Evolutionary conservation across 495 filamentous ascomycete genomes (phyloP), one percentile per base, ranked within the genome.

Genomic region (Rhypophila decipiens): DNA sequence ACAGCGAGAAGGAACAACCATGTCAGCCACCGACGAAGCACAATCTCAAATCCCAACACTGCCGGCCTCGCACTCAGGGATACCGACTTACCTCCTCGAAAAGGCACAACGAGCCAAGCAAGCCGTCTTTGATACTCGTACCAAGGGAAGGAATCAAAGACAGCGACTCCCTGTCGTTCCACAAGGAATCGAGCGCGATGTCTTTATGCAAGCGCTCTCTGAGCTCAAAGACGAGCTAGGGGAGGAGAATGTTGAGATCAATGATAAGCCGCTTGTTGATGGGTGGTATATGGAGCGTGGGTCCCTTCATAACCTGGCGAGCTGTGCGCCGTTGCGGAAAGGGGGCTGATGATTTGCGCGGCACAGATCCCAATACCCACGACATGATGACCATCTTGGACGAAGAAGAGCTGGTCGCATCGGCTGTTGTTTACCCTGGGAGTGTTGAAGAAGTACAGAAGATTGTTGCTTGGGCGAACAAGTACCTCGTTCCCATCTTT

Each of bases 221-320:
- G 71, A 66, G 10, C 60, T 76, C 35, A 50, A 48, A 12, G 55
- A 60, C 33, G 43, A 64, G 24, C 42, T 78, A 3, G 70, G 69
- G 24, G 22, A 36, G 4, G 63, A 63, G 17, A 54, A 72, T 47
- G 69, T 75, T n/a, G 72, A 70, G 38, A 49, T 72, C 20, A 74
- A 75, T 47, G 68, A 76, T 41, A 68, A 73, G 47, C 67, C 63
- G 21, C 59, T 71, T 8, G 51, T 36, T 27, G 73, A 77, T 61
- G 73, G 71, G 42, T 76, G 74, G 74, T 76, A 77, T 41, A 69
- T 76, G 66, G 74, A 77, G 49, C 73, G 58, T 69, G 22, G 50
- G 63, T 44, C 15, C 4, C 43, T 13, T n/a, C n/a, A n/a, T n/a
- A n/a, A n/a, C n/a, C n/a, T n/a, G n/a, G n/a, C n/a, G 8, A 4